Evolutionary conservation across 2,329 filamentous ascomycete species (phyloP).

Genomic region (Lasiodiplodia citricola): DNA sequence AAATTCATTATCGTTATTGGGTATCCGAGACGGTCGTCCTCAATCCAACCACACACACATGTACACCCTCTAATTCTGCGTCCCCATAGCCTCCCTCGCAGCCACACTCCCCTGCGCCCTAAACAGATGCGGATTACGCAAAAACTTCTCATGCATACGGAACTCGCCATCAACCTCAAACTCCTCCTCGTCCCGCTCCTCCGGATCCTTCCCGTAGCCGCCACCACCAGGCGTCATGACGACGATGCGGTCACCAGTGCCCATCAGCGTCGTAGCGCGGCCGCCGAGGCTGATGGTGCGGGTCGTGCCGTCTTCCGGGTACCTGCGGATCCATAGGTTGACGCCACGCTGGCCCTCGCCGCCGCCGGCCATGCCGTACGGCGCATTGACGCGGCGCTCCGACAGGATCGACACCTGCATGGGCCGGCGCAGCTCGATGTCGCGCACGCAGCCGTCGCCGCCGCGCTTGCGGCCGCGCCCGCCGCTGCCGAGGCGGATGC

Average conservation of each 20-base stretch:
- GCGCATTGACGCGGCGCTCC: slow-evolving; percentile 71
- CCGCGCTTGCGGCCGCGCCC: slow-evolving; percentile 55
- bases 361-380: slow-evolving; percentile 80
- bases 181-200: not conserved
- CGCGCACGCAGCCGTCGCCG: slow-evolving; percentile 47
- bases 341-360: slow-evolving; percentile 73
- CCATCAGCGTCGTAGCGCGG: slow-evolving; percentile 80
- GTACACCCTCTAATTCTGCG: not conserved
- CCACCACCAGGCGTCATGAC: slow-evolving; percentile 80
- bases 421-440: slow-evolving; percentile 75
- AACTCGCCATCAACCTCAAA: slow-evolving; percentile 4
- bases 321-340: slow-evolving; percentile 52
- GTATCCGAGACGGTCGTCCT: not conserved
- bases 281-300: slow-evolving; percentile 74
- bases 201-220: slow-evolving; percentile 64
- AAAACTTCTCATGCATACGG: slow-evolving; percentile 22
- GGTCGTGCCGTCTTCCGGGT: slow-evolving; percentile 54
- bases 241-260: slow-evolving; percentile 77
- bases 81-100: slow-evolving; percentile 25
- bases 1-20: slow-evolving; percentile 6
- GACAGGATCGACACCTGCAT: slow-evolving; percentile 76
- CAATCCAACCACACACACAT: not conserved
- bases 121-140: slow-evolving; percentile 20
- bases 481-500: slow-evolving; percentile 63
- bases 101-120: slow-evolving; percentile 26